Base-by-base conservation (phyloP, 2,329 filamentous ascomycete genomes). In the Blastomyces percursus region DNA sequence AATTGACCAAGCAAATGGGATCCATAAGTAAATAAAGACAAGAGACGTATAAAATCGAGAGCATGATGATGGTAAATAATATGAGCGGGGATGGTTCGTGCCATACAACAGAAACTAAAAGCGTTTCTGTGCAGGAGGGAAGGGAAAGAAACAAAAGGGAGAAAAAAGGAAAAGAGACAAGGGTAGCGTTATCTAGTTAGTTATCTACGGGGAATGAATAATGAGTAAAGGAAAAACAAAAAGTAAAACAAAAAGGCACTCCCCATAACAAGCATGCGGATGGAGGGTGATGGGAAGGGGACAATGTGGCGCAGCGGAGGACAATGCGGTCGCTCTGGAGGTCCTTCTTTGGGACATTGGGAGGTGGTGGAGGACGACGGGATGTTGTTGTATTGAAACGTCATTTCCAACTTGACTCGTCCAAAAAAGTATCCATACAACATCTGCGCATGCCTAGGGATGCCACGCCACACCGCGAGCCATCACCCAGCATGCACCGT, bases 401-500 rank as follows among this genome's bases (percentile, higher is more conserved):
- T 60, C 59, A 27, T 32, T 48, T 30, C 14, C 16, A 8, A 24
- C 57, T 8, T 19, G 38, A 35, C 42, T 59, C 57, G 40, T 59
- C 59, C 46, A 38, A 40, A 54, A 11, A 54, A 42, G 46, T 51
- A 54, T 21, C 30, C 35, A 54, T 12, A n/a, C n/a, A 54, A 40
- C 46, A 27, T 44, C 59, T 30, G 30, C 46, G 24, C 46, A 51
- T 48, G 50, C 52, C 46, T 46, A 60, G 46, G 24, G 27, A 61
- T 32, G 51, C 51, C 40, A 56, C 60, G 51, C 60, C 60, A 61
- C 51, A 61, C 50, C 60, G 38, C 38, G 61, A 58, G 58, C 63
- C 63, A 64, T 67, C 66, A 67, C 35, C 62, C 62, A 16, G 56
- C 54, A 50, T 62, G 63, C 1, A 61, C 62, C 7, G 55, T 40